Evolutionary conservation across 2,329 filamentous ascomycete species (phyloP).

Genomic region (Ceratocystis eucalypticola): DNA sequence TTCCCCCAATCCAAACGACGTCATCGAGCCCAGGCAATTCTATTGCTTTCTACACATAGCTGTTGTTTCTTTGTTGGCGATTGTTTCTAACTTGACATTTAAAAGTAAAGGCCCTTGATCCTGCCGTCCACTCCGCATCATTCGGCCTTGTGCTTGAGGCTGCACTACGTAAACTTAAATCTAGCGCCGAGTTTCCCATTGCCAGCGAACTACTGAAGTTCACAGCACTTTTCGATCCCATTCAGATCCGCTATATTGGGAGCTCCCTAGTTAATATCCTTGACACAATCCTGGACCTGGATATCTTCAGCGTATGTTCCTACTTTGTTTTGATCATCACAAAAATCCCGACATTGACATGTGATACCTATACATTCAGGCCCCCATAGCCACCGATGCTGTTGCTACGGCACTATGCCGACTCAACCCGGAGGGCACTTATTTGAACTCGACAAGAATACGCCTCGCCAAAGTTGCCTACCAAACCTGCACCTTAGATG

Average conservation of each 20-base stretch:
- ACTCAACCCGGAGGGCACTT: constrained; percentile 51
- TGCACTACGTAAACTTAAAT: neutral
- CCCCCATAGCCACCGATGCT: constrained; percentile 33
- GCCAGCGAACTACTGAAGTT: constrained; percentile 33
- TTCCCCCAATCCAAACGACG: constrained; percentile 5
- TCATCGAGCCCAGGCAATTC: neutral
- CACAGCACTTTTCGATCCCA: constrained; percentile 35
- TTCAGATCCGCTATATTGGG: constrained; percentile 41
- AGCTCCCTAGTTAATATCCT: constrained; percentile 33
- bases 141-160: constrained; percentile 36
- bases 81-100: neutral
- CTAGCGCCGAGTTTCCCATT: neutral
- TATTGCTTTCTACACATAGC: neutral
- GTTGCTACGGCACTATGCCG: constrained; percentile 44
- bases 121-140: constrained; percentile 37
- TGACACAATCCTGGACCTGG: constrained; percentile 28
- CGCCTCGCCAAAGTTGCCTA: constrained; percentile 45
- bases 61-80: neutral
- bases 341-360: neutral
- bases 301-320: constrained; percentile 31
- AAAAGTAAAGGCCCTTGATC: constrained; percentile 32
- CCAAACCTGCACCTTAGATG: constrained; percentile 37
- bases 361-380: constrained; percentile 25
- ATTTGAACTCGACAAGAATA: constrained; percentile 53
- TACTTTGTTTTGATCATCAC: neutral